Conservation (phyloP, 2,329 filamentous ascomycete genomes). For the Cryphonectria japonica region DNA sequence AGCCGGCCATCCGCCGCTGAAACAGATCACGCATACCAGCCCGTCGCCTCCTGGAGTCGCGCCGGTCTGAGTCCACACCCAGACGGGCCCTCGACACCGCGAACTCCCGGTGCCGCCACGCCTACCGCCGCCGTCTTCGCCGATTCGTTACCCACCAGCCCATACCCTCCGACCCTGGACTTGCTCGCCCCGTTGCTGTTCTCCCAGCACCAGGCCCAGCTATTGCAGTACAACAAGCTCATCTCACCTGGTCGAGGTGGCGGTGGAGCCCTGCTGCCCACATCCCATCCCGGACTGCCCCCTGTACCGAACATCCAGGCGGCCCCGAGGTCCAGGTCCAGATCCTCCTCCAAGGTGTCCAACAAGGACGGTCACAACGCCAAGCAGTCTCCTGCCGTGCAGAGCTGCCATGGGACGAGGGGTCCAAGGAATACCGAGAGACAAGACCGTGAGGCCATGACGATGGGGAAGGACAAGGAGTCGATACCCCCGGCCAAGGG, state of each 20-base stretch:
- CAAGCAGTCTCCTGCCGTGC: conserved; percentile 48
- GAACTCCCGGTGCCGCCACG: conserved; percentile 38
- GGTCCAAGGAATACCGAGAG: conserved; percentile 59
- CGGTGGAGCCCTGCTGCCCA: conserved; percentile 57
- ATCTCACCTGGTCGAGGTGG: conserved; percentile 58
- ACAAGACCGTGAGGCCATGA: conserved; percentile 65
- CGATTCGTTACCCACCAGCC: conserved; percentile 36
- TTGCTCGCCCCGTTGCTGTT: conserved; percentile 62
- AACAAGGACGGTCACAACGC: conserved; percentile 53
- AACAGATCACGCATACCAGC: conserved; percentile 51
- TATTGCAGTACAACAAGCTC: conserved; percentile 68
- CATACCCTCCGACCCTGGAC: conserved; percentile 45
- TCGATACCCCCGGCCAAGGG: conserved; percentile 2
- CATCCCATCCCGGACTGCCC: conserved; percentile 58
- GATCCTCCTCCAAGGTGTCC: conserved; percentile 64
- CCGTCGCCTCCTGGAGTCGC: conserved; percentile 46
- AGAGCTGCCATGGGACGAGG: conserved; percentile 69
- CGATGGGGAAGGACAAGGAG: conserved; percentile 49
- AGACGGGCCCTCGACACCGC: conserved; percentile 36
- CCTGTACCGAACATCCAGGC: conserved; percentile 61
- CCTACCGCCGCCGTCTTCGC: conserved; percentile 38
- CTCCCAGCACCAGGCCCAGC: conserved; percentile 65
- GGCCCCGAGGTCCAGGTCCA: conserved; percentile 57
- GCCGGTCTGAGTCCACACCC: conserved; percentile 29
- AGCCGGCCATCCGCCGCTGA: conserved; percentile 54